Base-by-base conservation (phyloP, 352 stramenopile species). In the Globisporangium cylindrosporum region DNA sequence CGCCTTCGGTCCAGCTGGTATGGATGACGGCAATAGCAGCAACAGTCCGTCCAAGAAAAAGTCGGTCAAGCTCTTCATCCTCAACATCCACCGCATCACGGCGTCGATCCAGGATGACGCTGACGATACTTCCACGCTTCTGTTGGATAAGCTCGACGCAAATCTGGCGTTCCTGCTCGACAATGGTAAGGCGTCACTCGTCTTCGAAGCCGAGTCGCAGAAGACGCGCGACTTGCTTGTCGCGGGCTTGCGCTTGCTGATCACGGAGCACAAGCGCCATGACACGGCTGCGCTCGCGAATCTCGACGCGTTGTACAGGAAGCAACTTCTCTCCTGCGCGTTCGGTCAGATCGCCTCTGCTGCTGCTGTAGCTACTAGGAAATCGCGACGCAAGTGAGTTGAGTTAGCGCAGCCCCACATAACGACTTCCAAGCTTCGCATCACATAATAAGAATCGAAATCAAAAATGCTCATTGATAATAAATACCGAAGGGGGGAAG, bases 171-270 rank as follows among this genome's bases (percentile, higher is more conserved):
- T 93, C 64, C 62, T 82, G 14, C 58, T 90, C 34, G 76, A 89
- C 59, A 90, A 90, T 53, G 81, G 76, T n/a, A 89, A 93, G 64
- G 67, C 64, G 5, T 69, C 73, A 10, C 78, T 93, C 53, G 29
- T 91, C 12, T 91, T 90, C 64, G 71, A 91, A 61, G 79, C 81
- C 22, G 85, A 91, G 57, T 80, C 76, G 2, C 63, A 81, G 27
- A 91, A 93, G 74, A 91, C 68, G 10, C 75, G 85, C 25, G 85
- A 93, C 32, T 67, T 93, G 62, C 64, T 93, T 0, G 83, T 92
- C 18, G 83, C 83, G 1, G 85, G 85, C 0, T 76, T 88, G 46
- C 80, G 85, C 14, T 65, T 92, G 58, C 67, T 93, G 9, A 79
- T 87, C 20, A 77, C 79, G 2, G 81, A 90, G 41, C 83, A 85